Conservation (phyloP, 208 protist genomes). For the Crithidia fasciculata region DNA sequence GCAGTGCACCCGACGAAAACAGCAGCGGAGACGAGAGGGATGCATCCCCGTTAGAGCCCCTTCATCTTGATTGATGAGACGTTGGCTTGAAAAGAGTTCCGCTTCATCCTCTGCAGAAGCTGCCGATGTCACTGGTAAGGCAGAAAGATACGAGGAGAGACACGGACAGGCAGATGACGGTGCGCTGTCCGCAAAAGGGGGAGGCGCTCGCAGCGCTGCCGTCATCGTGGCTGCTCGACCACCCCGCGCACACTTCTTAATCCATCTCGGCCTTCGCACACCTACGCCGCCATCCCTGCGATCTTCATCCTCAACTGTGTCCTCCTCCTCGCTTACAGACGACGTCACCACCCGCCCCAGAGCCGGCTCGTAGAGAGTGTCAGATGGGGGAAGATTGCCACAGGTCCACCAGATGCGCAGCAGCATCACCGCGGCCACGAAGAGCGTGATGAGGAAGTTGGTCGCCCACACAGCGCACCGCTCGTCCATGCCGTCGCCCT, state of each 20-base stretch:
- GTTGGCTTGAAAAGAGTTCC: no score
- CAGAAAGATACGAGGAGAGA: not conserved
- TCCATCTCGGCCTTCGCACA: no score
- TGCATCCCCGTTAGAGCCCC: no score
- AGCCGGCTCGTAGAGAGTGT: conserved; percentile 5
- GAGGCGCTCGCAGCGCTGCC: not conserved
- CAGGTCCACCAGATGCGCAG: conserved; percentile 9
- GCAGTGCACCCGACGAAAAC: no score
- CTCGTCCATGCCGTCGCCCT: not conserved
- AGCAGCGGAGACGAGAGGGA: no score
- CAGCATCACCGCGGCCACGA: not conserved
- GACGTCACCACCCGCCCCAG: not conserved
- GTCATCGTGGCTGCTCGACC: no score
- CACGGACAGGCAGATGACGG: not conserved
- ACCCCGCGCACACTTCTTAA: no score
- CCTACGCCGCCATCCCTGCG: no score
- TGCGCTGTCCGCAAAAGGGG: no score
- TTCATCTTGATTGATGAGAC: no score
- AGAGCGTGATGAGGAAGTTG: not conserved
- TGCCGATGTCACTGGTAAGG: not conserved
- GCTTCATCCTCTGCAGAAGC: not conserved
- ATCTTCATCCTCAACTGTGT: not conserved
- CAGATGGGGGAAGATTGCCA: conserved; percentile 10
- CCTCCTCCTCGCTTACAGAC: not conserved
- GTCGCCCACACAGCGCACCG: conserved; percentile 5